These are phyloP conservation scores for Pythium dissimile DNA, from an alignment of 352 stramenopile species.

Conservation along the genomic window DNA sequence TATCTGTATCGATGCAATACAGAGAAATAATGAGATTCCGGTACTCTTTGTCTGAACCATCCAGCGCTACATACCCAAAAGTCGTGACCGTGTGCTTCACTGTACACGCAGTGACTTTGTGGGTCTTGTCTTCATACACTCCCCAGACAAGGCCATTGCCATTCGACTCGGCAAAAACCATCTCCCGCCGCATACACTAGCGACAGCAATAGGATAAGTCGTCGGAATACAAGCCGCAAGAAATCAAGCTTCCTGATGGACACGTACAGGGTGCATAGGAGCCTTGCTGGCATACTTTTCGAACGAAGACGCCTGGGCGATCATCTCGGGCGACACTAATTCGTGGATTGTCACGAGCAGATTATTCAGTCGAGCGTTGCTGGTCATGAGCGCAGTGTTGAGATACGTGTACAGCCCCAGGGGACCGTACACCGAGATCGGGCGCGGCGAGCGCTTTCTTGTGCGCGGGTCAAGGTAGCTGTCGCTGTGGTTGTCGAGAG, in stretches of 20 bases:
- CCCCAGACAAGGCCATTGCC: slow-evolving; percentile 65
- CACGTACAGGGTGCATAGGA: slow-evolving; percentile 51
- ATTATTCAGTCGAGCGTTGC: slow-evolving; percentile 65
- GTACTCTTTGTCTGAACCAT: background rate
- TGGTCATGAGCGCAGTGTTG: slow-evolving; percentile 65
- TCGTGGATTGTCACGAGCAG: slow-evolving; percentile 74
- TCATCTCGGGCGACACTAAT: slow-evolving; percentile 50
- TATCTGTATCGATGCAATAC: slow-evolving; percentile 31
- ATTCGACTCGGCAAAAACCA: slow-evolving; percentile 53
- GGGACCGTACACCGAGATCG: slow-evolving; percentile 77
- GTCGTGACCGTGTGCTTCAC: slow-evolving; percentile 79
- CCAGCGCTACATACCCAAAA: slow-evolving; percentile 48
- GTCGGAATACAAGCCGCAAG: too few relatives aligned
- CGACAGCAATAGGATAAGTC: too few relatives aligned
- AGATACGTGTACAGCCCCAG: slow-evolving; percentile 75
- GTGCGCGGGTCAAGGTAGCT: slow-evolving; percentile 55
- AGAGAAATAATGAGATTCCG: background rate
- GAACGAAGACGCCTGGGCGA: slow-evolving; percentile 39
- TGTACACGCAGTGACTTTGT: slow-evolving; percentile 54
- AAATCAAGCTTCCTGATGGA: too few relatives aligned
- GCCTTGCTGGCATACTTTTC: slow-evolving; percentile 64
- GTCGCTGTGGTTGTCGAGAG: slow-evolving; percentile 75
- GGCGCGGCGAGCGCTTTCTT: slow-evolving; percentile 34
- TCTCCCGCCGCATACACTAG: slow-evolving; percentile 47
- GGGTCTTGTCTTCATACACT: slow-evolving; percentile 63